Evolutionary conservation across 345 rosid genomes (phyloP).

Genomic region (Erodium maritimum): DNA sequence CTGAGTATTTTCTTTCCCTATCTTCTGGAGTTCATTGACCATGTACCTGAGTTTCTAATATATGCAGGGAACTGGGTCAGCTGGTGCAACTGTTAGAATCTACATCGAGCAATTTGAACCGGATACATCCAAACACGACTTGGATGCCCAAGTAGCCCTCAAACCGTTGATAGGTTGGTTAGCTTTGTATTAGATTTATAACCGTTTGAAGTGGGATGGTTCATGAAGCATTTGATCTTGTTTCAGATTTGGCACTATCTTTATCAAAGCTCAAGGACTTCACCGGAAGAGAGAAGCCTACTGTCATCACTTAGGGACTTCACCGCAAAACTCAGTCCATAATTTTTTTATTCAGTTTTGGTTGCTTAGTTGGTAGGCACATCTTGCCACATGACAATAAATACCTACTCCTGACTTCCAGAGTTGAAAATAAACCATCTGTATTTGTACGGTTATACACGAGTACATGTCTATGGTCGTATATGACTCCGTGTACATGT

Average conservation of each 20-base stretch:
- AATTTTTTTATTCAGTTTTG: slow-evolving; percentile 25
- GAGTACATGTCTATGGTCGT: too few species aligned
- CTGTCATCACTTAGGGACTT: slow-evolving; percentile 55
- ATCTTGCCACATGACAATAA: not conserved
- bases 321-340: not conserved
- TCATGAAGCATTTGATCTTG: not conserved
- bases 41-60: not conserved
- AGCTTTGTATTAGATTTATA: slow-evolving; percentile 2
- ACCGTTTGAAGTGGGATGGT: too few species aligned
- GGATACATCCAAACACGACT: slow-evolving; percentile 67
- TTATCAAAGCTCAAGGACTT: slow-evolving; percentile 82
- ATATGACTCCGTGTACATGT: too few species aligned
- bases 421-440: not conserved
- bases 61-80: slow-evolving; percentile 84
- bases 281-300: slow-evolving; percentile 88
- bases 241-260: slow-evolving; percentile 67
- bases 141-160: slow-evolving; percentile 79
- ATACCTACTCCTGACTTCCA: too few species aligned
- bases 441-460: too few species aligned
- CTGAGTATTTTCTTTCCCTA: not conserved
- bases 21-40: slow-evolving; percentile 1
- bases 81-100: slow-evolving; percentile 80
- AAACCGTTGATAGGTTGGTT: slow-evolving; percentile 75
- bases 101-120: slow-evolving; percentile 79
- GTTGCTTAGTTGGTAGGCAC: slow-evolving; percentile 11